Conservation (phyloP, 73 alveolate genomes). For the Symbiodinium natans region DNA sequence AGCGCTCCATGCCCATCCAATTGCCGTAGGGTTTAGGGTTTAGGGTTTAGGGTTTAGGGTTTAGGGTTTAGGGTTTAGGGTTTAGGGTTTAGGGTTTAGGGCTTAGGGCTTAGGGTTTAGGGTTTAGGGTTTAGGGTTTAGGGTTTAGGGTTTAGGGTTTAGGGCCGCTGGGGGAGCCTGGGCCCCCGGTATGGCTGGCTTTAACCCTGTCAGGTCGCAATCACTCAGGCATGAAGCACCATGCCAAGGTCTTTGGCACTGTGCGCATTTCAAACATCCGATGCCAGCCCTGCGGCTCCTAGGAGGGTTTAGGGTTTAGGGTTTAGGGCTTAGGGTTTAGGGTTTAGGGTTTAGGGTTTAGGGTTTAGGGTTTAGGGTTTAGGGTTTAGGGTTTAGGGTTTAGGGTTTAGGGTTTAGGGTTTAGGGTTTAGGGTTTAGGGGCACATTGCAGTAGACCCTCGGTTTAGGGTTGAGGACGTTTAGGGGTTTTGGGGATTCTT, state of each 20-base stretch:
- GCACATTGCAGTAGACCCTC: too few relatives aligned
- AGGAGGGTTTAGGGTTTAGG: neutral
- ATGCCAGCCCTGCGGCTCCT: too few relatives aligned
- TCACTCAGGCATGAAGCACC: too few relatives aligned
- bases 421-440: neutral
- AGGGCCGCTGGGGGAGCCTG: too few relatives aligned
- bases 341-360: neutral
- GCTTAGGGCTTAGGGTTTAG: neutral
- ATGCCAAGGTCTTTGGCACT: too few relatives aligned
- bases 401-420: neutral
- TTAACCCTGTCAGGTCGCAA: too few relatives aligned
- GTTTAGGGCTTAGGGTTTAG: neutral
- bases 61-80: neutral
- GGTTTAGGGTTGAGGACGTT: too few relatives aligned
- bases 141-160: neutral
- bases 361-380: neutral
- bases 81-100: neutral
- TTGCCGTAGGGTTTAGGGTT: neutral
- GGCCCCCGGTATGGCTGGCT: too few relatives aligned
- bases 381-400: neutral
- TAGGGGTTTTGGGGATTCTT: too few relatives aligned
- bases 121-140: neutral
- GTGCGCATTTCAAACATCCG: too few relatives aligned
- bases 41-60: neutral
- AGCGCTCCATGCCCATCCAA: too few relatives aligned